Evolutionary conservation across 163 green algal genomes (phyloP).

Genomic region (Volvox carteri): DNA sequence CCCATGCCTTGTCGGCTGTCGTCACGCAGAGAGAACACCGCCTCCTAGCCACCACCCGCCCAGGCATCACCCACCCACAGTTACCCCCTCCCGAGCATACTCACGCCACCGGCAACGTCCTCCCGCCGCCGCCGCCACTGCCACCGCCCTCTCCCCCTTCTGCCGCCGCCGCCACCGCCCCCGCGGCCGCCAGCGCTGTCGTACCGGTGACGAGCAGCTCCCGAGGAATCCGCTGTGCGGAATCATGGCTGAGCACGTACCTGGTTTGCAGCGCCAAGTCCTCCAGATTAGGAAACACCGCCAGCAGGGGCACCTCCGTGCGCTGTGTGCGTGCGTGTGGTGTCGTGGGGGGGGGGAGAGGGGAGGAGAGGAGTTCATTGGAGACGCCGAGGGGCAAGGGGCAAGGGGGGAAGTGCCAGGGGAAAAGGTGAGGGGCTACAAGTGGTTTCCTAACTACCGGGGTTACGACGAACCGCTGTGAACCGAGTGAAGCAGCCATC

Average conservation of each 20-base stretch:
- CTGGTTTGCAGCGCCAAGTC: slow-evolving; percentile 32
- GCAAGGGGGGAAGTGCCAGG: too few relatives aligned
- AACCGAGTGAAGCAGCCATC: too few relatives aligned
- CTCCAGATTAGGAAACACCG: slow-evolving; percentile 23
- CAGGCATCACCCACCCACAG: too few relatives aligned
- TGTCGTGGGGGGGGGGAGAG: not conserved
- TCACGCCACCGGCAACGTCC: not conserved
- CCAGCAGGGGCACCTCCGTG: slow-evolving; percentile 38
- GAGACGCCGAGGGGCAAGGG: too few relatives aligned
- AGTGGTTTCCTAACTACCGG: too few relatives aligned
- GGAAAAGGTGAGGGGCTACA: too few relatives aligned
- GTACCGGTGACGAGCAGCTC: slow-evolving; percentile 30
- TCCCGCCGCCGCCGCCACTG: not conserved
- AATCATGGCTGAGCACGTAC: slow-evolving; percentile 40
- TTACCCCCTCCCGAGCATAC: too few relatives aligned
- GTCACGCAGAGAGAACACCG: too few relatives aligned
- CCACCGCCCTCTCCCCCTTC: not conserved
- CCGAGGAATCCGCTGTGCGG: slow-evolving; percentile 17
- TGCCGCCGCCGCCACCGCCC: not conserved
- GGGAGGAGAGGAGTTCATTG: not conserved
- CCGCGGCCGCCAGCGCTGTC: not conserved
- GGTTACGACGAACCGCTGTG: too few relatives aligned
- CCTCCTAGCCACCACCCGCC: too few relatives aligned
- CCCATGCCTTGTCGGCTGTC: too few relatives aligned
- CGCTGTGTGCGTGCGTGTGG: too few relatives aligned